phyloP scores from a whole-genome alignment of 768 basidiomycete genomes.

The Tricholoma terreum region DNA sequence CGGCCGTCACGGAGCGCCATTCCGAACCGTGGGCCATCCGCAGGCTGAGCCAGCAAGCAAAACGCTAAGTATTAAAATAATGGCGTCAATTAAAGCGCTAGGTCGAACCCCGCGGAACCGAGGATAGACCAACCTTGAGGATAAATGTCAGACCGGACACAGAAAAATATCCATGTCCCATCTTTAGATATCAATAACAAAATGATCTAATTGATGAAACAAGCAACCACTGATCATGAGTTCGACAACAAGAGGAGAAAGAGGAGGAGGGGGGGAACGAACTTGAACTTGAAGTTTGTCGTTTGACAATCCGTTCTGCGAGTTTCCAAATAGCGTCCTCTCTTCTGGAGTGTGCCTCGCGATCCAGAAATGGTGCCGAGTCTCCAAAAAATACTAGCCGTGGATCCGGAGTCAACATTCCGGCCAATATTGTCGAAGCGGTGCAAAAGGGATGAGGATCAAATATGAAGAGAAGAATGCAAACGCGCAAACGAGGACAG shows the following conservation, averaged over 20 bases:
- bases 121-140: background rate
- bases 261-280: conserved; percentile 3
- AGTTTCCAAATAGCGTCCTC: conserved; percentile 33
- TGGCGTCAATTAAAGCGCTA: background rate
- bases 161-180: background rate
- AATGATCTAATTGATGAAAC: conserved; percentile 1
- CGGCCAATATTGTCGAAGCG: conserved; percentile 12
- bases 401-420: conserved; percentile 24
- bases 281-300: conserved; percentile 22
- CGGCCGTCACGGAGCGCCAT: too few species aligned
- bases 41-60: too few species aligned
- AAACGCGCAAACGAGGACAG: conserved; percentile 25
- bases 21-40: too few species aligned
- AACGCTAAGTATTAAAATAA: too few species aligned
- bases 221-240: background rate
- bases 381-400: conserved; percentile 37
- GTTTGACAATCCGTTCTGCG: conserved; percentile 27
- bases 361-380: conserved; percentile 36
- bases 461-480: conserved; percentile 33
- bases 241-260: background rate
- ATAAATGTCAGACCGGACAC: background rate
- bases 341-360: conserved; percentile 33
- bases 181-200: conserved; percentile 11
- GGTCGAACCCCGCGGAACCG: conserved; percentile 5
- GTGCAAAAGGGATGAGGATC: conserved; percentile 21